A percentile compares a stretch with the other conserved stretches of the same genome.
These are phyloP conservation scores for Chaetomium fimeti DNA, from an alignment of 495 filamentous ascomycete species.

Conservation along the genomic window DNA sequence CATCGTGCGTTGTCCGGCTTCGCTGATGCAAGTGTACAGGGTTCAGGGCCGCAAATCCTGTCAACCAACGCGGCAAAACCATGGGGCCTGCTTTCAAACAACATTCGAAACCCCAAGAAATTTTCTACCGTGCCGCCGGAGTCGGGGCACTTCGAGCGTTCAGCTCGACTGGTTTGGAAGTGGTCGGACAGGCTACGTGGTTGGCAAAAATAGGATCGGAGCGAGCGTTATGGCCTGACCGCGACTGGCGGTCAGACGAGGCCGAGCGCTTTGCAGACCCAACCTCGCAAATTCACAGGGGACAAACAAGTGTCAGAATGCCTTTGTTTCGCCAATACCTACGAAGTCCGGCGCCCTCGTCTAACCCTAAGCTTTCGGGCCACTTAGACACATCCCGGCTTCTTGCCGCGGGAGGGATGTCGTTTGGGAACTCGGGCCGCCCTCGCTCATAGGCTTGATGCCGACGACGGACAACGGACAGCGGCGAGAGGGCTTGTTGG, in stretches of 20 bases:
- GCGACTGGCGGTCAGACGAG: slow-evolving; percentile 2
- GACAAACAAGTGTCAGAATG: background rate
- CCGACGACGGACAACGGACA: background rate
- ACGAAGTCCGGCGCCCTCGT: too few relatives aligned
- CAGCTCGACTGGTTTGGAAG: background rate
- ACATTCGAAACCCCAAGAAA: background rate
- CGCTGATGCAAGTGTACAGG: slow-evolving; percentile 23
- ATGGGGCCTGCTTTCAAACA: slow-evolving; percentile 5
- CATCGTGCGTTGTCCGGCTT: slow-evolving; percentile 16
- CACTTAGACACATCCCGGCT: background rate
- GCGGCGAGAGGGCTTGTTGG: background rate
- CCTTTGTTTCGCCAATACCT: background rate
- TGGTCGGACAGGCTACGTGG: background rate
- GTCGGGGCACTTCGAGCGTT: background rate
- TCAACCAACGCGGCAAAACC: slow-evolving; percentile 12
- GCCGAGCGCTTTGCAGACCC: background rate
- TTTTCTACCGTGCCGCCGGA: background rate
- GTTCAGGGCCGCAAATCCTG: slow-evolving; percentile 7
- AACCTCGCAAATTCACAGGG: background rate
- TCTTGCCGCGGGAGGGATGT: background rate
- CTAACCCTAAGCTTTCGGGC: background rate
- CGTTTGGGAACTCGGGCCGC: background rate
- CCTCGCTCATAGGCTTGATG: background rate
- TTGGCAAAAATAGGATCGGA: background rate
- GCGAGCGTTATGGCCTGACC: background rate